Evolutionary conservation across 768 basidiomycete species (phyloP).

Genomic region (Ramaria sp.): DNA sequence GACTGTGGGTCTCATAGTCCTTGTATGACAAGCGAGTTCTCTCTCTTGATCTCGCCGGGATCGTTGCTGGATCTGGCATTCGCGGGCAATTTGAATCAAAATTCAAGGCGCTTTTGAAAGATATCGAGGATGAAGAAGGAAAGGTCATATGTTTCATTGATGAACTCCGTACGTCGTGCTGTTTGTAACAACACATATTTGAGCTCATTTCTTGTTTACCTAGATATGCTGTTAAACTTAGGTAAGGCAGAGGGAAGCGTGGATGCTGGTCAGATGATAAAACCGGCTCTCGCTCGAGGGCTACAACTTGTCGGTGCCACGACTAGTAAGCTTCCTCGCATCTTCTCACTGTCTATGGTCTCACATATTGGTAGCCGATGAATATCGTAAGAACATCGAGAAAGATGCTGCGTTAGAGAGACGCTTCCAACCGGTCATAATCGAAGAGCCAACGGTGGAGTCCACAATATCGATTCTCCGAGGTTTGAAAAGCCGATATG

Average conservation of each 20-base stretch:
- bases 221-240: slow-evolving; percentile 55
- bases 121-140: slow-evolving; percentile 80
- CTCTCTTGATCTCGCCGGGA: slow-evolving; percentile 70
- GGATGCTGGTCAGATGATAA: slow-evolving; percentile 90
- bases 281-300: slow-evolving; percentile 80
- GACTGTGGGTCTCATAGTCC: slow-evolving; percentile 35
- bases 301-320: slow-evolving; percentile 86
- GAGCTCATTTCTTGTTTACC: too few relatives aligned
- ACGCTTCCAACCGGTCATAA: slow-evolving; percentile 81
- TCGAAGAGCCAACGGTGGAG: slow-evolving; percentile 82
- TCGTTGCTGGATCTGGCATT: slow-evolving; percentile 85
- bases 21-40: slow-evolving; percentile 82
- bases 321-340: slow-evolving; percentile 44
- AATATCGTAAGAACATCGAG: slow-evolving; percentile 83
- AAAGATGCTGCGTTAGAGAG: slow-evolving; percentile 89
- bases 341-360: slow-evolving; percentile 15
- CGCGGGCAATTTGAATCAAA: slow-evolving; percentile 91
- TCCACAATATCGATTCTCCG: slow-evolving; percentile 80
- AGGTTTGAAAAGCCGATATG: slow-evolving; percentile 74
- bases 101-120: slow-evolving; percentile 80
- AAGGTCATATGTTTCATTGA: slow-evolving; percentile 90
- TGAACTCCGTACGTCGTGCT: slow-evolving; percentile 65
- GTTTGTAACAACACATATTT: not conserved
- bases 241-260: slow-evolving; percentile 89
- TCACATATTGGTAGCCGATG: slow-evolving; percentile 38